Evolutionary conservation across 306 rosid genomes (phyloP).

Genomic region (Benincasa hispida): DNA sequence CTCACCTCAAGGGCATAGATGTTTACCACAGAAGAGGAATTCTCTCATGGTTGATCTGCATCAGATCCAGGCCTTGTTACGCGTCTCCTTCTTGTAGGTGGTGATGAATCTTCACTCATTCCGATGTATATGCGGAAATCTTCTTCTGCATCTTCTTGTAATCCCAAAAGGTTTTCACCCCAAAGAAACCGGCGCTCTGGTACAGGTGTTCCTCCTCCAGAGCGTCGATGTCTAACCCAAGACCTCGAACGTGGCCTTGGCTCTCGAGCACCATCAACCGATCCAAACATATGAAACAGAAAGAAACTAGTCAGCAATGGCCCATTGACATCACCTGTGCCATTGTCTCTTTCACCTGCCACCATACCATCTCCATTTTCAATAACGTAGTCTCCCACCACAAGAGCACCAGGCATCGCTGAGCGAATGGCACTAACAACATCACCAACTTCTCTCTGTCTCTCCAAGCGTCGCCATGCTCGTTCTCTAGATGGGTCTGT

Average conservation of each 20-base stretch:
- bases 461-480: constrained; percentile 75
- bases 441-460: constrained; percentile 81
- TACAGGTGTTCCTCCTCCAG: constrained; percentile 29
- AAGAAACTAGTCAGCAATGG: constrained; percentile 66
- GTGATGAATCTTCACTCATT: constrained; percentile 37
- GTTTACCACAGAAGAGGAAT: neutral
- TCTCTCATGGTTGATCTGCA: constrained; percentile 38
- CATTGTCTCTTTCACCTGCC: constrained; percentile 36
- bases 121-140: constrained; percentile 30
- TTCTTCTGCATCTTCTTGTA: constrained; percentile 29
- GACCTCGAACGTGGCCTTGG: constrained; percentile 55
- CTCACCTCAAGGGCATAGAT: neutral
- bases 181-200: constrained; percentile 58
- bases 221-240: constrained; percentile 61
- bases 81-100: constrained; percentile 71
- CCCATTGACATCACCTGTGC: constrained; percentile 28
- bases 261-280: constrained; percentile 44
- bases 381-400: constrained; percentile 74
- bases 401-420: constrained; percentile 75
- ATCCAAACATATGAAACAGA: constrained; percentile 74
- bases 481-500: constrained; percentile 70
- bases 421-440: constrained; percentile 83
- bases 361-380: constrained; percentile 72
- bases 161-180: constrained; percentile 78
- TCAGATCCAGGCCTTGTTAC: constrained; percentile 51